Conservation (phyloP, 169 alveolate genomes). For the Ichthyophthirius multifiliis region DNA sequence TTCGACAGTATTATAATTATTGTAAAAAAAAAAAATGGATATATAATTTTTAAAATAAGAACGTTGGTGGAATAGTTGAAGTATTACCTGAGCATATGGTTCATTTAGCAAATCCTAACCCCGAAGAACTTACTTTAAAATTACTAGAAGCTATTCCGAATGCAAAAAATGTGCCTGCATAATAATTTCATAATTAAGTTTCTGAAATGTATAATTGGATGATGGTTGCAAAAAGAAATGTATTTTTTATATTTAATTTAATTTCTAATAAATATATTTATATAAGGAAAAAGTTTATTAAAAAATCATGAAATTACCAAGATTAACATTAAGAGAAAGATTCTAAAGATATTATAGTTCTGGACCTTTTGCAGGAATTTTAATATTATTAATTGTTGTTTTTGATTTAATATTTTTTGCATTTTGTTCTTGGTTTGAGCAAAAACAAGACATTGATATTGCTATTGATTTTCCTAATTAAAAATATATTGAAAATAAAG, state of each 20-base stretch:
- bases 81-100: slow-evolving; percentile 86
- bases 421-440: neutral
- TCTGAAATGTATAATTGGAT: slow-evolving; percentile 82
- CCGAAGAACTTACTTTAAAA: slow-evolving; percentile 62
- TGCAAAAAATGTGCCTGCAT: slow-evolving; percentile 71
- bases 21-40: neutral
- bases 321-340: neutral
- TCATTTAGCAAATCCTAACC: slow-evolving; percentile 82
- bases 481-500: slow-evolving; percentile 13
- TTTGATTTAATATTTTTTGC: slow-evolving; percentile 9
- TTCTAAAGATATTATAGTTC: slow-evolving; percentile 8
- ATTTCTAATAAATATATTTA: too few relatives aligned
- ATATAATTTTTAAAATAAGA: slow-evolving; percentile 1
- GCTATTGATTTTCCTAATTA: slow-evolving; percentile 40
- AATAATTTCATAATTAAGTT: slow-evolving; percentile 66
- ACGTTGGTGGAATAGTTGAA: slow-evolving; percentile 99
- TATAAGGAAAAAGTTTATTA: slow-evolving; percentile 67
- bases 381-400: neutral
- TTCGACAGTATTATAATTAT: slow-evolving; percentile 76
- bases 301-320: neutral
- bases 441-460: slow-evolving; percentile 33
- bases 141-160: slow-evolving; percentile 77
- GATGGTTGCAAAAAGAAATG: slow-evolving; percentile 81
- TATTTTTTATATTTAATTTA: neutral
- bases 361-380: slow-evolving; percentile 20